Conservation (phyloP, 2,329 filamentous ascomycete genomes). For the Immersiporthe knoxdaviesiana region DNA sequence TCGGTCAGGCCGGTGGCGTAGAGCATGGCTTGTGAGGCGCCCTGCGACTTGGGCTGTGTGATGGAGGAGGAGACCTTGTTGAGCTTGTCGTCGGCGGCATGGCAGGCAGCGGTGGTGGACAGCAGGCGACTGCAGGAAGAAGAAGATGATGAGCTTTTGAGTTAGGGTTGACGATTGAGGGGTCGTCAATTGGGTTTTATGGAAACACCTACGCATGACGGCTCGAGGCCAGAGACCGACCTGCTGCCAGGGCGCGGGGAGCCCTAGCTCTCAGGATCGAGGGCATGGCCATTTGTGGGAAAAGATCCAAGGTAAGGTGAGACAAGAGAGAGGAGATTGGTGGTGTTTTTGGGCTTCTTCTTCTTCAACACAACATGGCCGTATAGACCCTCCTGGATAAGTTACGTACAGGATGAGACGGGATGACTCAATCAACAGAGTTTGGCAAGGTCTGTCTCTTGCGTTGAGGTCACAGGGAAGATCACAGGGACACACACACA, state of each 20-base stretch:
- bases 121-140: conserved; percentile 50
- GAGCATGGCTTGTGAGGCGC: conserved; percentile 97
- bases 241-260: conserved; percentile 30
- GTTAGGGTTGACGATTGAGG: conserved; percentile 4
- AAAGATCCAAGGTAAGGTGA: neutral
- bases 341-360: conserved; percentile 15
- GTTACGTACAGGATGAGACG: neutral
- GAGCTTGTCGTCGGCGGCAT: conserved; percentile 58
- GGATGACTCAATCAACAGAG: conserved; percentile 26
- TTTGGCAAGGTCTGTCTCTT: conserved; percentile 15
- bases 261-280: conserved; percentile 32
- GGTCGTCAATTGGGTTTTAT: conserved; percentile 6
- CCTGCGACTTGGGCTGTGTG: conserved; percentile 97
- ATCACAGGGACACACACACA: conserved; percentile 35
- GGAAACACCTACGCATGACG: conserved; percentile 33
- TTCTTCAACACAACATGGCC: conserved; percentile 20
- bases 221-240: conserved; percentile 23
- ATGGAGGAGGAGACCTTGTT: conserved; percentile 85
- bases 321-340: conserved; percentile 1
- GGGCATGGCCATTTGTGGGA: conserved; percentile 30
- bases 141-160: neutral
- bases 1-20: conserved; percentile 91
- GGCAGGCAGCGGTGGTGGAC: conserved; percentile 53
- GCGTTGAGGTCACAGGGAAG: conserved; percentile 37
- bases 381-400: neutral